Percentiles rank a stretch among this genome's conserved stretches.
Evolutionary conservation across 257 asterid genomes (phyloP).

Genomic region (Nicotiana knightiana): DNA sequence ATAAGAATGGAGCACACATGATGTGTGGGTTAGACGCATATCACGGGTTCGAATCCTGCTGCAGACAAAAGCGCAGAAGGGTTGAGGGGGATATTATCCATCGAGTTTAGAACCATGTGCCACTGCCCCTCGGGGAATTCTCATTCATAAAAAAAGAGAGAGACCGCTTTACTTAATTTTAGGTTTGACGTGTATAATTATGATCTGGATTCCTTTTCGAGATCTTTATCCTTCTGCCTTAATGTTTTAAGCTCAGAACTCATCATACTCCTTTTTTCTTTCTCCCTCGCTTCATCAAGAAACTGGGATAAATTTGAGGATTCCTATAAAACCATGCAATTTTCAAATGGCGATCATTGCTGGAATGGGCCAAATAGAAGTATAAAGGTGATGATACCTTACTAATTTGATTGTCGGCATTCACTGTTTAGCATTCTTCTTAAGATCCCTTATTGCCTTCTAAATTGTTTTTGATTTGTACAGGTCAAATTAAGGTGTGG

Average conservation of each 20-base stretch:
- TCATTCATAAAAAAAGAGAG: background rate
- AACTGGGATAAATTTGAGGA: constrained; percentile 93
- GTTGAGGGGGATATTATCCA: background rate
- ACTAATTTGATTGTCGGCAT: background rate
- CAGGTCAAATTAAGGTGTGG: constrained; percentile 95
- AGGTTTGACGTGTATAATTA: background rate
- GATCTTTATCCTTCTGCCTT: constrained; percentile 2
- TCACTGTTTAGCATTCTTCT: background rate
- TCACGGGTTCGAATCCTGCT: background rate
- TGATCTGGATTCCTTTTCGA: background rate
- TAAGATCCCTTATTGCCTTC: background rate
- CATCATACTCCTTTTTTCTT: background rate
- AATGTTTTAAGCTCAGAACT: background rate
- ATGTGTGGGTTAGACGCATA: background rate
- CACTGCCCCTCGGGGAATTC: background rate
- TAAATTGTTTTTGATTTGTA: background rate
- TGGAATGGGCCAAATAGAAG: constrained; percentile 99
- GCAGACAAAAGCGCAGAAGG: background rate
- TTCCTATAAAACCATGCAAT: constrained; percentile 61
- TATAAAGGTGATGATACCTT: constrained; percentile 47
- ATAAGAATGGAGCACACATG: background rate
- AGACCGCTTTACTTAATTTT: background rate
- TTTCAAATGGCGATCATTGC: constrained; percentile 82
- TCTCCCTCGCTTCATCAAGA: constrained; percentile 27
- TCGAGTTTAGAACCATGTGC: background rate